Percentiles rank a stretch among this genome's conserved stretches.
These are phyloP conservation scores for Aureobasidium sp. DNA, from an alignment of 2,329 filamentous ascomycete species.

Conservation along the genomic window DNA sequence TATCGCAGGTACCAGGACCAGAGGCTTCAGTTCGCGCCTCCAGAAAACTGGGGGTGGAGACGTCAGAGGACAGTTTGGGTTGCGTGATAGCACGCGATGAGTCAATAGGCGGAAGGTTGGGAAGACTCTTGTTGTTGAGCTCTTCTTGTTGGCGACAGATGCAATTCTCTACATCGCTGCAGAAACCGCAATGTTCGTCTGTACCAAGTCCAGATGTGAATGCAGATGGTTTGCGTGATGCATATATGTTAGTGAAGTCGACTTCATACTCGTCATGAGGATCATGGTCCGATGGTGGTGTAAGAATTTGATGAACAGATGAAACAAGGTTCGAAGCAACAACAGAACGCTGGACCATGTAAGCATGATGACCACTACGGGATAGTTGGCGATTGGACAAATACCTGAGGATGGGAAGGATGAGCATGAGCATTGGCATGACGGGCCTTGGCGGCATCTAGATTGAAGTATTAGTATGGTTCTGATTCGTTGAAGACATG, in stretches of 20 bases:
- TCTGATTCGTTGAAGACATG: background rate
- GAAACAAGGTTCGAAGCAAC: background rate
- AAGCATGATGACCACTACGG: background rate
- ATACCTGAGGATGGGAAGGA: background rate
- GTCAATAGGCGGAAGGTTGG: conserved; percentile 2
- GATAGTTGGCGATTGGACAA: too few relatives aligned
- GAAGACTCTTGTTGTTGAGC: conserved; percentile 10
- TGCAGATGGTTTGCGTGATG: conserved; percentile 8
- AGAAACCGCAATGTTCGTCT: conserved; percentile 19
- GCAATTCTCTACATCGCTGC: conserved; percentile 16
- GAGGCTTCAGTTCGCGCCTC: conserved; percentile 12
- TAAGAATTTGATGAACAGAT: conserved; percentile 7
- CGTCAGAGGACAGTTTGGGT: background rate
- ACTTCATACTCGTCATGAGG: conserved; percentile 12
- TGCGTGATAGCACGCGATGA: background rate
- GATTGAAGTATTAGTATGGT: background rate
- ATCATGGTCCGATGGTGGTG: conserved; percentile 16
- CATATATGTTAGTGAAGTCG: conserved; percentile 17
- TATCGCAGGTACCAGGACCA: conserved; percentile 18
- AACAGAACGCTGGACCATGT: background rate
- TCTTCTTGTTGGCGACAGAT: conserved; percentile 15
- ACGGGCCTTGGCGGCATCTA: background rate
- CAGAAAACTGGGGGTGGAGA: conserved; percentile 8
- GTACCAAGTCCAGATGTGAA: background rate
- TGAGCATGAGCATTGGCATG: background rate